Base-by-base conservation (phyloP, 305 asterid species). In the Ruellia speciosa region DNA sequence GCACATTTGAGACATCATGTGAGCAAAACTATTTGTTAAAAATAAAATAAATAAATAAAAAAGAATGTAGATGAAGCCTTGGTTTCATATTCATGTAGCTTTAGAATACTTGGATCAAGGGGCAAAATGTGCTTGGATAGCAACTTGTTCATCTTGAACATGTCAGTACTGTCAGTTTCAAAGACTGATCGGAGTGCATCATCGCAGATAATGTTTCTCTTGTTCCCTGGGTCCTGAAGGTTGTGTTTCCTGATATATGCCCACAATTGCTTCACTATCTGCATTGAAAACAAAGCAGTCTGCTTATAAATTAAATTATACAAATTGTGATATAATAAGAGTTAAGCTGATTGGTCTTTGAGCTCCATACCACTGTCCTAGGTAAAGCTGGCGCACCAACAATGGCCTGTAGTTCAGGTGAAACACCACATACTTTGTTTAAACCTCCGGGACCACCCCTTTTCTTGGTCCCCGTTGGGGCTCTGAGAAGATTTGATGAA, bases 121-220 rank as follows among this genome's bases (percentile, higher is more conserved):
- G 86, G 69, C 18, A 69, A 68, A 58, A 85, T 85, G 69, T 85
- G 94, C 56, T 85, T 83, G 24, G 95, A 79, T 58, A 83, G 79
- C 77, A 86, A 71, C 80, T 86, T 81, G 71, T 83, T 86, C 92
- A 86, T 83, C 89, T 83, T 86, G 84, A 86, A 86, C 87, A 78
- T 80, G 66, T 83, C 87, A 6, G 90, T 83, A 73, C 79, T 71
- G 63, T 83, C 87, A 4, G 81, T 76, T 68, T 83, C 87, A 63
- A 83, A 78, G 56, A 83, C 81, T 68, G 66, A 45, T 10, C 85
- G 81, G 52, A 83, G 71, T 52, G 84, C 83, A 66, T 83, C 83
- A 50, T 83, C 70, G 34, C 90, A 83, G 66, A 83, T 76, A 47
- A 83, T 83, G 77, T 70, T 83, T 57, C 90, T 75, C 67, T 74